Conservation (phyloP, 768 basidiomycete genomes). For the Auricularia sp. region DNA sequence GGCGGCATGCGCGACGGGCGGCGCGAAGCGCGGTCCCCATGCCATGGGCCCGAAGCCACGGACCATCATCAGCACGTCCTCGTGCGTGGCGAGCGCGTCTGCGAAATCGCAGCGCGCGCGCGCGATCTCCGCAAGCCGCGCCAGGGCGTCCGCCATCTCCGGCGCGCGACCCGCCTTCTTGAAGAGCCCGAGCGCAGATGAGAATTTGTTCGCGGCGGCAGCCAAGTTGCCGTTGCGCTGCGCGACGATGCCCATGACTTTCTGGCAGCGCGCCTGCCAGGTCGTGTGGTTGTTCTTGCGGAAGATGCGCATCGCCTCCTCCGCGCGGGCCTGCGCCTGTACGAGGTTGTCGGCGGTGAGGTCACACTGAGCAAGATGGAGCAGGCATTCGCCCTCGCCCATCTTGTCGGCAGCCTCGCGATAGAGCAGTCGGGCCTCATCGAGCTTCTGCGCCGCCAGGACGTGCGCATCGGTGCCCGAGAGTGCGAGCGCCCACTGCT, state of each 20-base stretch:
- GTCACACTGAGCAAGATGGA: background rate
- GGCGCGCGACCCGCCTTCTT: background rate
- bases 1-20: background rate
- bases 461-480: background rate
- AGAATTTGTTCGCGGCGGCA: background rate
- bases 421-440: background rate
- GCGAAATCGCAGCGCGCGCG: background rate
- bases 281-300: background rate
- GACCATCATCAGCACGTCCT: background rate
- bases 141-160: background rate
- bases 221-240: background rate
- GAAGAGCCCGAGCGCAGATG: background rate
- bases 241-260: background rate
- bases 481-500: background rate
- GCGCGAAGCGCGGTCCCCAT: background rate
- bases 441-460: background rate
- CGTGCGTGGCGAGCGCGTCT: background rate
- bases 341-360: background rate
- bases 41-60: background rate
- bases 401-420: background rate
- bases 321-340: background rate
- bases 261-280: background rate
- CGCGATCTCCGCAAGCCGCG: background rate
- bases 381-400: background rate
- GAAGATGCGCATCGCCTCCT: constrained; percentile 2